Percentiles rank a stretch among this genome's conserved stretches.
Evolutionary conservation across 495 filamentous ascomycete species (phyloP).

Genomic region (Beverwykella pulmonaria): DNA sequence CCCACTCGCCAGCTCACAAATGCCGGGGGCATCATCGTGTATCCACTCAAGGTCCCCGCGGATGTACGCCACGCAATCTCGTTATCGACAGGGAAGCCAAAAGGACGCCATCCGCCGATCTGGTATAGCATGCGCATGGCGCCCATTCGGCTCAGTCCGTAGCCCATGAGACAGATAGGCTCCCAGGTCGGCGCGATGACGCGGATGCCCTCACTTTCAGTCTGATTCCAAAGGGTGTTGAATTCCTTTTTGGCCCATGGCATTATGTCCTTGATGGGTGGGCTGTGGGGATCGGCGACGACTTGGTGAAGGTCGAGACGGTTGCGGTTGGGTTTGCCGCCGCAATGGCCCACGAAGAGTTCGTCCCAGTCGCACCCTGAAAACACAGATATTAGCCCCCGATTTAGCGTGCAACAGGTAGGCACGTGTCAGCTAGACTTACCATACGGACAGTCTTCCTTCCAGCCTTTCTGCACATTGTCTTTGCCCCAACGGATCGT

Average conservation of each 20-base stretch:
- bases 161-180: conserved; percentile 32
- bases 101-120: conserved; percentile 23
- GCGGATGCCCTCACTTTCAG: conserved; percentile 8
- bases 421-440: not conserved
- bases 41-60: conserved; percentile 27
- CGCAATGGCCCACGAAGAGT: conserved; percentile 32
- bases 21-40: conserved; percentile 25
- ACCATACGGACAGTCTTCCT: conserved; percentile 32
- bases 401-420: not conserved
- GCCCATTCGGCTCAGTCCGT: conserved; percentile 24
- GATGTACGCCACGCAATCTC: conserved; percentile 19
- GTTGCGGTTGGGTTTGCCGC: conserved; percentile 17
- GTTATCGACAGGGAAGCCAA: conserved; percentile 22
- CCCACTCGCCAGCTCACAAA: conserved; percentile 22
- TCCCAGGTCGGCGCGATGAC: conserved; percentile 18
- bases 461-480: conserved; percentile 24
- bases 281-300: conserved; percentile 17
- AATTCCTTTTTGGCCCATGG: conserved; percentile 13
- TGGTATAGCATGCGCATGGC: conserved; percentile 36
- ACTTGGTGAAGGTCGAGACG: conserved; percentile 24
- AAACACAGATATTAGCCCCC: not conserved
- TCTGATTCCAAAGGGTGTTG: conserved; percentile 16
- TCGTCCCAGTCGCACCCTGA: conserved; percentile 37
- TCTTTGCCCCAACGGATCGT: conserved; percentile 25
- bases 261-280: not conserved